Evolutionary conservation across 2,329 filamentous ascomycete species (phyloP).

Genomic region (Pestalotiopsis sp.): DNA sequence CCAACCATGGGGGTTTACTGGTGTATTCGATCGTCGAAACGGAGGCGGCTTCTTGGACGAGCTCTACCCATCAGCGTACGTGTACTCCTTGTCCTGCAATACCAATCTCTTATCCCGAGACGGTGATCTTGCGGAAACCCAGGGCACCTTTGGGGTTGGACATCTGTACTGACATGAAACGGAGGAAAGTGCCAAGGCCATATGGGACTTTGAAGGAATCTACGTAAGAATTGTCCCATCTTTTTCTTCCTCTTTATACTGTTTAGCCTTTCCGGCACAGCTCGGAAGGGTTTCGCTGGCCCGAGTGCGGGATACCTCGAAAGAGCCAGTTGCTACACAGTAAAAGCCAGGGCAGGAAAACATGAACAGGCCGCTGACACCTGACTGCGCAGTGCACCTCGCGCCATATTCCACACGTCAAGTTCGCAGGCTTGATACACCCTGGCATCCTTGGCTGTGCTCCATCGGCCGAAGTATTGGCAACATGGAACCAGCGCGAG

Average conservation of each 20-base stretch:
- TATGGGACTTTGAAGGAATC: conserved; percentile 61
- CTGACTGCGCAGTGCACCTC: conserved; percentile 63
- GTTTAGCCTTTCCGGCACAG: too few species aligned
- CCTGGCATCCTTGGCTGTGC: conserved; percentile 91
- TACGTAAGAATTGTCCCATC: conserved; percentile 21
- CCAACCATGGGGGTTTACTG: conserved; percentile 80
- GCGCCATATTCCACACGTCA: conserved; percentile 83
- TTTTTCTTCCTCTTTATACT: background rate
- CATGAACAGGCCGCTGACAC: conserved; percentile 64
- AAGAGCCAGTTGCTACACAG: conserved; percentile 28
- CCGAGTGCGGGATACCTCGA: too few species aligned
- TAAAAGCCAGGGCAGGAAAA: conserved; percentile 78
- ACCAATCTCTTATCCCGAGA: background rate
- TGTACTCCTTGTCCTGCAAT: conserved; percentile 5
- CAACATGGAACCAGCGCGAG: conserved; percentile 84
- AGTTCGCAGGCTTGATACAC: conserved; percentile 88
- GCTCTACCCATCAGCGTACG: conserved; percentile 79
- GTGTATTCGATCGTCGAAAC: conserved; percentile 78
- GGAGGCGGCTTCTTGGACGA: conserved; percentile 90
- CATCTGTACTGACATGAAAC: background rate
- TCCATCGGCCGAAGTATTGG: conserved; percentile 76
- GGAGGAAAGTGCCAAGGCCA: conserved; percentile 52
- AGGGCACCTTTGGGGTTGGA: background rate
- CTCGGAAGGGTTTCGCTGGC: too few species aligned
- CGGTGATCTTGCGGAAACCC: background rate